phyloP scores from a whole-genome alignment of 768 basidiomycete species.

The Phallus indusiatus region DNA sequence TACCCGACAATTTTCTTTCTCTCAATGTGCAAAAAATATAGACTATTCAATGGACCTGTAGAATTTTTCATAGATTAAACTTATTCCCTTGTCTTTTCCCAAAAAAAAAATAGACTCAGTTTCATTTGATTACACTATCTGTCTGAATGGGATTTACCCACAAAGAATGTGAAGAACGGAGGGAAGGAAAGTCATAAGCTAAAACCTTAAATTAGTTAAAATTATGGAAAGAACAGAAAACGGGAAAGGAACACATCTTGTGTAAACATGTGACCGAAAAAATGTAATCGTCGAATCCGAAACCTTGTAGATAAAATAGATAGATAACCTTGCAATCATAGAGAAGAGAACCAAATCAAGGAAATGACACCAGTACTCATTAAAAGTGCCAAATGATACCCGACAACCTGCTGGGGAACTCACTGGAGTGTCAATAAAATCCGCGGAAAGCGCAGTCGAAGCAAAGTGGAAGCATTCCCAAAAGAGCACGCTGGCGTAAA shows the following conservation, averaged over 20 bases:
- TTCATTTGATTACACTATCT: not conserved
- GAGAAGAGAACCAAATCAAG: not conserved
- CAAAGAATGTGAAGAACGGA: too few species aligned
- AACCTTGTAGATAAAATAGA: not conserved
- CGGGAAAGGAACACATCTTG: not conserved
- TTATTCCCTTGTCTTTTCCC: not conserved
- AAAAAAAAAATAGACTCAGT: not conserved
- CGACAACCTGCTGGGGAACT: not conserved
- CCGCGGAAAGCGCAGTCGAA: not conserved
- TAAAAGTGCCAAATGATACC: not conserved
- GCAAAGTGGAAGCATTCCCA: not conserved
- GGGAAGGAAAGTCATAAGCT: too few species aligned
- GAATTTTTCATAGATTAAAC: not conserved
- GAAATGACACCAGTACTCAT: not conserved
- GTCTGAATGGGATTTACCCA: too few species aligned
- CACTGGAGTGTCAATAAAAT: not conserved
- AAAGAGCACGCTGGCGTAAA: not conserved
- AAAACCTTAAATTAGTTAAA: too few species aligned
- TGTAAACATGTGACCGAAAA: not conserved
- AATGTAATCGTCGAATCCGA: not conserved
- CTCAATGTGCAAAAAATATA: not conserved
- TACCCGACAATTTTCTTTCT: not conserved
- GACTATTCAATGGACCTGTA: not conserved
- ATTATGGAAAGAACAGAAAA: too few species aligned
- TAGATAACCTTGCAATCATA: not conserved